A percentile compares a stretch with the other conserved stretches of the same genome.
Evolutionary conservation across 2,329 filamentous ascomycete genomes (phyloP).

Genomic region (Aspergillus sp.): DNA sequence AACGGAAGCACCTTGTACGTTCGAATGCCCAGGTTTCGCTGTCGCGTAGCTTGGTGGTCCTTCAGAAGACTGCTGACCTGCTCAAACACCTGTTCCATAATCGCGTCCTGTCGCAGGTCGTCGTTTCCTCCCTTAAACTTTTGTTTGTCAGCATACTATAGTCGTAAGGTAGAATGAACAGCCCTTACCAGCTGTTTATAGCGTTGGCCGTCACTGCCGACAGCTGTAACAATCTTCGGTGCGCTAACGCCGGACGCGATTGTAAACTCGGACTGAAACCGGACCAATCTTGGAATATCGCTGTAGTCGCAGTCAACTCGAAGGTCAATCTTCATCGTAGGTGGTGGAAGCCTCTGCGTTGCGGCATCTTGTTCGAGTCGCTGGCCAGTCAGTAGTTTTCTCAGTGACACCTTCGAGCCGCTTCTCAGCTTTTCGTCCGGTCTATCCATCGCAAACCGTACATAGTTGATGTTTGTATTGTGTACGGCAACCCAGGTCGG

Average conservation of each 20-base stretch:
- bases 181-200: conserved; percentile 71
- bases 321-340: conserved; percentile 77
- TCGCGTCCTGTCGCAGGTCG: conserved; percentile 91
- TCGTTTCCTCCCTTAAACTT: conserved; percentile 89
- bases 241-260: conserved; percentile 86
- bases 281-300: conserved; percentile 61
- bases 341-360: conserved; percentile 67
- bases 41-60: conserved; percentile 75
- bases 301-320: conserved; percentile 66
- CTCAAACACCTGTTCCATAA: conserved; percentile 98
- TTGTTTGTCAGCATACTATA: conserved; percentile 7
- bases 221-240: conserved; percentile 81
- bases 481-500: conserved; percentile 63
- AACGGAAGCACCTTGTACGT: conserved; percentile 96
- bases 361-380: conserved; percentile 55
- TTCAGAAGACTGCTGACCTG: conserved; percentile 86
- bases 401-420: conserved; percentile 54
- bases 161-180: neutral
- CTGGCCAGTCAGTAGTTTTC: conserved; percentile 54
- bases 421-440: conserved; percentile 56
- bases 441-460: conserved; percentile 39
- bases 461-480: conserved; percentile 59
- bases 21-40: conserved; percentile 78
- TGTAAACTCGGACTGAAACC: conserved; percentile 64
- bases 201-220: conserved; percentile 64